Percentiles rank a stretch among this genome's conserved stretches.
These are phyloP conservation scores for Zygosaccharomyces rouxii DNA, from an alignment of 805 yeast species.

Conservation along the genomic window DNA sequence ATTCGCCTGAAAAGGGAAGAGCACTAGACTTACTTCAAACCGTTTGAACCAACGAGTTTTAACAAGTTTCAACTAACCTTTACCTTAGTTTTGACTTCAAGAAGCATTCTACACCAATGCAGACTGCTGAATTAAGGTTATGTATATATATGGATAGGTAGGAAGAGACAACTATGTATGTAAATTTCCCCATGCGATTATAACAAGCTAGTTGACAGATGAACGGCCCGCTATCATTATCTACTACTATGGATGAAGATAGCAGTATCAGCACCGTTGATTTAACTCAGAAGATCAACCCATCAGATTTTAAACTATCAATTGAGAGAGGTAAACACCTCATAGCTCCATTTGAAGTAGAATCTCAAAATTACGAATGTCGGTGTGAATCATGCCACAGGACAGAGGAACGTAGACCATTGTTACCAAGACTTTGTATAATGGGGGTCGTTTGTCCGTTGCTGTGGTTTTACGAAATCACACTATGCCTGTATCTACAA, in stretches of 20 bases:
- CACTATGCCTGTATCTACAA: conserved; percentile 19
- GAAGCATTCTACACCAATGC: neutral
- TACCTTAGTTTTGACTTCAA: neutral
- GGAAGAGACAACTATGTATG: neutral
- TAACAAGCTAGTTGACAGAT: neutral
- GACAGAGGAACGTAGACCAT: conserved; percentile 3
- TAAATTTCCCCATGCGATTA: neutral
- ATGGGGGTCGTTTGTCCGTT: conserved; percentile 27
- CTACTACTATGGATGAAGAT: neutral
- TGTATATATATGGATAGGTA: neutral
- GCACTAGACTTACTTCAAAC: conserved; percentile 1
- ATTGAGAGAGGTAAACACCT: conserved; percentile 6
- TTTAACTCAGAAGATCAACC: neutral
- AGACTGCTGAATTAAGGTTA: neutral
- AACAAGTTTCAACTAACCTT: neutral
- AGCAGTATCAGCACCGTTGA: neutral
- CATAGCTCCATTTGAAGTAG: conserved; percentile 19
- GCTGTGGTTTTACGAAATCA: conserved; percentile 20
- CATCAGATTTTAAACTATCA: neutral
- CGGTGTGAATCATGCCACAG: conserved; percentile 24
- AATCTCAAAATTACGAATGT: conserved; percentile 15
- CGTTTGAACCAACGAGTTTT: neutral
- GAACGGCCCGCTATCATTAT: neutral
- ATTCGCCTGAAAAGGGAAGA: conserved; percentile 7
- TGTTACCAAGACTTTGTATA: conserved; percentile 16